A percentile compares a stretch with the other conserved stretches of the same genome.
phyloP scores from a whole-genome alignment of 306 rosid genomes.

The Abrus precatorius region DNA sequence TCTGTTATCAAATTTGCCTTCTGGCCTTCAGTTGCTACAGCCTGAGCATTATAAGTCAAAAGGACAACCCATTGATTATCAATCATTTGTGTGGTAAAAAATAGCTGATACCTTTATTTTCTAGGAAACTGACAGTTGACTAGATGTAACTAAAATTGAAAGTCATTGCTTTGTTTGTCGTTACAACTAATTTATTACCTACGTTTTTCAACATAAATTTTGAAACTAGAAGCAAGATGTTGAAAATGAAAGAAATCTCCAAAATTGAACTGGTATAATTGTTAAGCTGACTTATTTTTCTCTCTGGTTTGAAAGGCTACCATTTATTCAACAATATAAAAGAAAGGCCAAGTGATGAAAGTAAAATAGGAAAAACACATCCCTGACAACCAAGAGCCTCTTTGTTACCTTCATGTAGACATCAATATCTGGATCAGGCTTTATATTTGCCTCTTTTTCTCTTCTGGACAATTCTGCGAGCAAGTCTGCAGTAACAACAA shows the following conservation, averaged over 20 bases:
- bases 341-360: background rate
- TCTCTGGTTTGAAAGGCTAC: background rate
- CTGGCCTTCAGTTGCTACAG: slow-evolving; percentile 76
- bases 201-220: background rate
- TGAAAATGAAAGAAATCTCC: background rate
- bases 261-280: background rate
- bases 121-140: background rate
- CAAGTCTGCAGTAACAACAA: slow-evolving; percentile 54
- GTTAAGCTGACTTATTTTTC: background rate
- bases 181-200: background rate
- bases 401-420: slow-evolving; percentile 70
- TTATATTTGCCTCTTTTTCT: slow-evolving; percentile 55
- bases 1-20: slow-evolving; percentile 76
- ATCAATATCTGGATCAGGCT: slow-evolving; percentile 75
- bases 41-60: slow-evolving; percentile 58
- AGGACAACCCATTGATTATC: slow-evolving; percentile 27
- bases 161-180: background rate
- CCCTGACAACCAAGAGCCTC: background rate
- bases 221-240: background rate
- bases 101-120: background rate
- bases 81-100: slow-evolving; percentile 19
- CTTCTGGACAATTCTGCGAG: slow-evolving; percentile 70
- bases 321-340: background rate
- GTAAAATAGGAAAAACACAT: slow-evolving; percentile 3
- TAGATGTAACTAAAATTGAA: background rate